Evolutionary conservation across 106 monocot species (phyloP).

Genomic region (Apostasia shenzhenica): DNA sequence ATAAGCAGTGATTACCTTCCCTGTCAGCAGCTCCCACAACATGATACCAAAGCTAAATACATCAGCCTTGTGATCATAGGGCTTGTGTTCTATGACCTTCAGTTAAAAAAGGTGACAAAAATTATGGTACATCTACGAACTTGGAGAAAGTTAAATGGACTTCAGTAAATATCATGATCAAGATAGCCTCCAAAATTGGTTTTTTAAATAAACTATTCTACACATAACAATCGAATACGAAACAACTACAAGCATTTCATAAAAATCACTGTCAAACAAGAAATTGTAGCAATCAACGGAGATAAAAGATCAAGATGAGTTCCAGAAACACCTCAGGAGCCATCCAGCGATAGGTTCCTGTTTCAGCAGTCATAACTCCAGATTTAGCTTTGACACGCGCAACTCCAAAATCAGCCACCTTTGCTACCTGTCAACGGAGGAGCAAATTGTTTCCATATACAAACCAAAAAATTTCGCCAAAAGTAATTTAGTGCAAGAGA

Average conservation of each 20-base stretch:
- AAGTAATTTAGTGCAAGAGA: too few species aligned
- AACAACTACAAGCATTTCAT: background rate
- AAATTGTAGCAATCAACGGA: too few species aligned
- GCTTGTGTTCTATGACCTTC: conserved; percentile 93
- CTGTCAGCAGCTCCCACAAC: conserved; percentile 84
- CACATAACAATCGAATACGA: too few species aligned
- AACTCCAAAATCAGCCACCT: conserved; percentile 96
- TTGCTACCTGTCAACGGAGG: conserved; percentile 50
- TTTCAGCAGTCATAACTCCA: conserved; percentile 98
- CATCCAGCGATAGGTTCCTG: conserved; percentile 99
- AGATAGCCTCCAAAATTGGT: too few species aligned
- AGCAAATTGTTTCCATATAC: background rate
- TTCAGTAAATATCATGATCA: too few species aligned
- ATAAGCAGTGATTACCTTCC: conserved; percentile 48
- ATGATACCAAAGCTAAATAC: conserved; percentile 87
- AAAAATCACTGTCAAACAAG: too few species aligned
- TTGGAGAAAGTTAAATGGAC: too few species aligned
- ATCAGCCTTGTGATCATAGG: conserved; percentile 97
- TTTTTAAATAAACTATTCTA: too few species aligned
- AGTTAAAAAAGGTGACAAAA: conserved; percentile 12
- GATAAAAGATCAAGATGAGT: conserved; percentile 1
- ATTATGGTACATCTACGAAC: background rate
- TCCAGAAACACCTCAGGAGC: conserved; percentile 75
- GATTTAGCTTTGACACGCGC: conserved; percentile 82
- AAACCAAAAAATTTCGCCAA: background rate